A percentile compares a stretch with the other conserved stretches of the same genome.
Evolutionary conservation across 2,329 filamentous ascomycete genomes (phyloP).

Genomic region (Boeremia lycopersici): DNA sequence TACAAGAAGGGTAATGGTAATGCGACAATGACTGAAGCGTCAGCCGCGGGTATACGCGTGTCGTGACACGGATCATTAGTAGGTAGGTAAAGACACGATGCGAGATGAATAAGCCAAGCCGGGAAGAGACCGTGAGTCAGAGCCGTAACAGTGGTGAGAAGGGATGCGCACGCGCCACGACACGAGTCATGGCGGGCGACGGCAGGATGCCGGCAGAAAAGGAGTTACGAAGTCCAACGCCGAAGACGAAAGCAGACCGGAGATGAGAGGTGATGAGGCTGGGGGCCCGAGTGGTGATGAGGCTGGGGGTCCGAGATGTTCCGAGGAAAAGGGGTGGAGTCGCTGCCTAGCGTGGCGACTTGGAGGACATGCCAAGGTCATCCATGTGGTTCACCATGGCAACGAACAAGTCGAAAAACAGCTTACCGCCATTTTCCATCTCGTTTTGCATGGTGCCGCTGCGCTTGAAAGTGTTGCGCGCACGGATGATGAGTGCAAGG

Average conservation of each 20-base stretch:
- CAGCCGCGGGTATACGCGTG: constrained; percentile 16
- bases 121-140: constrained; percentile 27
- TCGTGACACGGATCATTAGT: constrained; percentile 20
- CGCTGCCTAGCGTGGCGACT: constrained; percentile 38
- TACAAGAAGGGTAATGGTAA: constrained; percentile 38
- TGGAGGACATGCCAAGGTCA: constrained; percentile 34
- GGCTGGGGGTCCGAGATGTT: constrained; percentile 4
- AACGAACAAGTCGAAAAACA: constrained; percentile 94
- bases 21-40: constrained; percentile 7
- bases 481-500: constrained; percentile 88
- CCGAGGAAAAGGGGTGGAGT: constrained; percentile 15
- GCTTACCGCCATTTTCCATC: constrained; percentile 84
- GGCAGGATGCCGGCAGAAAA: constrained; percentile 18
- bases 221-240: constrained; percentile 11
- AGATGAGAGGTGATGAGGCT: constrained; percentile 21
- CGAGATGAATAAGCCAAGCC: constrained; percentile 19
- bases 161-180: constrained; percentile 22
- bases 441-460: constrained; percentile 95
- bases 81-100: constrained; percentile 15
- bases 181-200: constrained; percentile 20
- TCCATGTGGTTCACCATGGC: constrained; percentile 86
- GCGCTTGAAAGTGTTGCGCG: constrained; percentile 85
- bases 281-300: constrained; percentile 9
- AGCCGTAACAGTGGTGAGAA: constrained; percentile 25
- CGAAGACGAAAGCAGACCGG: constrained; percentile 18